These are phyloP conservation scores for Penicillium nucicola DNA, from an alignment of 495 filamentous ascomycete species.

Conservation along the genomic window DNA sequence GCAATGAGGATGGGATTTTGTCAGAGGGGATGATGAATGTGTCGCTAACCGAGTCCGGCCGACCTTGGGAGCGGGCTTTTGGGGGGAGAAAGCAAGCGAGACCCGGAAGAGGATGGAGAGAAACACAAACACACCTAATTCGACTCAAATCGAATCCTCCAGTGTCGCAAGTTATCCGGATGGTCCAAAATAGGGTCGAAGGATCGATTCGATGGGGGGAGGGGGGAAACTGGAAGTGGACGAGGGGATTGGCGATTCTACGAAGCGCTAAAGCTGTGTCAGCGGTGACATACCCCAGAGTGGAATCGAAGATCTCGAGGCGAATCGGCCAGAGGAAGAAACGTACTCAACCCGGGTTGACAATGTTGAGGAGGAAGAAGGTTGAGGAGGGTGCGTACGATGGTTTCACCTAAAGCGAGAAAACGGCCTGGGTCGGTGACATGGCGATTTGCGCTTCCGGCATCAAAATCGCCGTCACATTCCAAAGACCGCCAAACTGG, in stretches of 20 bases:
- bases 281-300: constrained; percentile 38
- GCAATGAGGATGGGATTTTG: constrained; percentile 15
- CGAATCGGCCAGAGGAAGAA: constrained; percentile 6
- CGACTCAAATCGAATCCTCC: constrained; percentile 20
- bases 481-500: background rate
- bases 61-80: constrained; percentile 30
- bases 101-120: constrained; percentile 42
- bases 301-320: constrained; percentile 14
- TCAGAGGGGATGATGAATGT: constrained; percentile 20
- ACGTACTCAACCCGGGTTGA: constrained; percentile 17
- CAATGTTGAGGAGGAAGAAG: constrained; percentile 15
- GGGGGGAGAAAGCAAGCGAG: constrained; percentile 30
- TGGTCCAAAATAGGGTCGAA: constrained; percentile 16
- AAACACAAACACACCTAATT: constrained; percentile 35
- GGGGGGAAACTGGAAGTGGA: constrained; percentile 26
- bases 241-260: constrained; percentile 35
- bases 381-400: constrained; percentile 37
- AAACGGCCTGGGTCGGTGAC: constrained; percentile 39
- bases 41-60: constrained; percentile 31
- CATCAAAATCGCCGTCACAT: constrained; percentile 23
- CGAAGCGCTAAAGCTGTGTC: constrained; percentile 45
- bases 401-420: constrained; percentile 47
- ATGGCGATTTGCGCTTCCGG: constrained; percentile 37
- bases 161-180: constrained; percentile 28
- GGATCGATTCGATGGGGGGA: constrained; percentile 22